Evolutionary conservation across 179 eudicot species (phyloP).

Genomic region (Spinacia oleracea): DNA sequence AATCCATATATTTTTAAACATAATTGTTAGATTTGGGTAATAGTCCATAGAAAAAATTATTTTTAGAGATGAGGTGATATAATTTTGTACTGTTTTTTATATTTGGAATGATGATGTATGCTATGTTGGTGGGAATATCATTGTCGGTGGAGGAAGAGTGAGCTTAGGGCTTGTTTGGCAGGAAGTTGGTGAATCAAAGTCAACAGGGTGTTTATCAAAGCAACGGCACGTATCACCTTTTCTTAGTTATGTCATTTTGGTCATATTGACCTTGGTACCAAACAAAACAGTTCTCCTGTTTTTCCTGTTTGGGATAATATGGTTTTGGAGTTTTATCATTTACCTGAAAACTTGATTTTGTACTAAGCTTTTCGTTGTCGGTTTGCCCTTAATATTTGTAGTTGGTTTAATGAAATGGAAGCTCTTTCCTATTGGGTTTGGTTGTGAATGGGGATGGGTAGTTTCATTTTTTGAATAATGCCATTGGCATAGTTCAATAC

Average conservation of each 20-base stretch:
- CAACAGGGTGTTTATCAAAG: slow-evolving; percentile 12
- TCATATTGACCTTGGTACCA: slow-evolving; percentile 20
- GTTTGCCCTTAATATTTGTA: background rate
- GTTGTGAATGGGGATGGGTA: background rate
- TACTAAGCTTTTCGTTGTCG: background rate
- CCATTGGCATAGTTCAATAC: background rate
- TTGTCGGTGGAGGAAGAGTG: slow-evolving; percentile 28
- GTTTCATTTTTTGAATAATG: background rate
- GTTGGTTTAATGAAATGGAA: slow-evolving; percentile 14
- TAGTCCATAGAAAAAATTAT: too few species aligned
- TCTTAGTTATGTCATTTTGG: slow-evolving; percentile 25
- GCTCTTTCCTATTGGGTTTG: background rate
- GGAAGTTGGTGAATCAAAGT: slow-evolving; percentile 23
- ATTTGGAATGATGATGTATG: slow-evolving; percentile 12
- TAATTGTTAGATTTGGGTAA: too few species aligned
- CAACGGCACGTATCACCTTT: slow-evolving; percentile 25
- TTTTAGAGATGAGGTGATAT: too few species aligned
- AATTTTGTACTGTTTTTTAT: background rate
- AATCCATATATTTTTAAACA: too few species aligned
- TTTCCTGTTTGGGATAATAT: slow-evolving; percentile 16
- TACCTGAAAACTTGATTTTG: background rate
- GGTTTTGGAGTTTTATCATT: background rate
- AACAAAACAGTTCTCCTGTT: background rate
- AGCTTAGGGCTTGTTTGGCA: slow-evolving; percentile 31
- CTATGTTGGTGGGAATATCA: slow-evolving; percentile 15